Evolutionary conservation across 768 basidiomycete genomes (phyloP).

Genomic region (Kwoniella europaea): DNA sequence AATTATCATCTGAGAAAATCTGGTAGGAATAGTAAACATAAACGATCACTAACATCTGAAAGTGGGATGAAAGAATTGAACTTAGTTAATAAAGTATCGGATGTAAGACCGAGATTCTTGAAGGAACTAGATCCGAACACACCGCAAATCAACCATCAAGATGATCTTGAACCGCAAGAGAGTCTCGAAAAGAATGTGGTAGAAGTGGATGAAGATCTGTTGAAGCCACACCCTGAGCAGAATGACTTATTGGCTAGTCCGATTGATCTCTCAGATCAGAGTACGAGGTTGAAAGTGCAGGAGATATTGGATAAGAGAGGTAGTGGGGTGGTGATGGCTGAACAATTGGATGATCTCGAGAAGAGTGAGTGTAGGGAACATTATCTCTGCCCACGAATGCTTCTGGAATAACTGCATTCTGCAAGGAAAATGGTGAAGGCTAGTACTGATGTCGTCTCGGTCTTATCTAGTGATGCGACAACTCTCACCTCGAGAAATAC

Average conservation of each 20-base stretch:
- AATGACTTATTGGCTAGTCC: conserved; percentile 49
- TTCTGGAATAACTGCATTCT: not conserved
- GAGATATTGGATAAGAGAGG: conserved; percentile 51
- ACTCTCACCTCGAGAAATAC: conserved; percentile 54
- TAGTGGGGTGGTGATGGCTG: conserved; percentile 55
- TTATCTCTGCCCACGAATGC: not conserved
- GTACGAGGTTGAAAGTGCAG: conserved; percentile 31
- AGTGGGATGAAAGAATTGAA: conserved; percentile 35
- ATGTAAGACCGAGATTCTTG: conserved; percentile 37
- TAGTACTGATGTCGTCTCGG: not conserved
- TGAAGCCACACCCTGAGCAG: conserved; percentile 7
- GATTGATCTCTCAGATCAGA: conserved; percentile 29
- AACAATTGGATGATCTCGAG: conserved; percentile 55
- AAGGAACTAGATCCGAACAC: conserved; percentile 26
- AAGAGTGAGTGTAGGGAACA: conserved; percentile 41
- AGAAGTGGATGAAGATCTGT: conserved; percentile 9
- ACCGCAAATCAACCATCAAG: not conserved
- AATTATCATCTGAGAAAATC: conserved; percentile 63
- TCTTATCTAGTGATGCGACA: conserved; percentile 48
- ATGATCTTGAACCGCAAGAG: conserved; percentile 28
- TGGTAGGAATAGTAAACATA: conserved; percentile 23
- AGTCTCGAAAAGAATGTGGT: conserved; percentile 13
- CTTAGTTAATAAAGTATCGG: conserved; percentile 30
- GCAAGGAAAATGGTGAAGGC: not conserved
- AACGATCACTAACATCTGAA: conserved; percentile 20